These are phyloP conservation scores for Inga laurina DNA, from an alignment of 306 rosid species.

Conservation along the genomic window DNA sequence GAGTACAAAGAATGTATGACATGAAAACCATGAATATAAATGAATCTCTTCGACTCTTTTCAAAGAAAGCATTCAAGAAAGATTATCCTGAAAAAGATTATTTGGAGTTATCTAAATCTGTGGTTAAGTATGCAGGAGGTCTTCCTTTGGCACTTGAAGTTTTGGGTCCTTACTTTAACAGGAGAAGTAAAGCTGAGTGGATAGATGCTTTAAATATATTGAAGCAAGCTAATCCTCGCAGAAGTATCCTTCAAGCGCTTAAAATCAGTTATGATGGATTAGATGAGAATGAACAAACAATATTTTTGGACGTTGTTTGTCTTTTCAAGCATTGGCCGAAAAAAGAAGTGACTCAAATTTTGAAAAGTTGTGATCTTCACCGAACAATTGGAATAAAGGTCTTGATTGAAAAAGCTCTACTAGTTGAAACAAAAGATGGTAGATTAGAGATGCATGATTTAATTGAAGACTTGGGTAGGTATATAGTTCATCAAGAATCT, in stretches of 20 bases:
- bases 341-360: not conserved
- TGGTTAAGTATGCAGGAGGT: not conserved
- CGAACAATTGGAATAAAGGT: not conserved
- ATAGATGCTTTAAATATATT: not conserved
- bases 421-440: not conserved
- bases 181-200: not conserved
- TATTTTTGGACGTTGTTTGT: not conserved
- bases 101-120: not conserved
- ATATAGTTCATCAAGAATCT: not conserved
- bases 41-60: not conserved
- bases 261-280: not conserved
- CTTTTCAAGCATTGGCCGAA: not conserved
- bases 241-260: not conserved
- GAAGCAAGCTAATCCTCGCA: no score
- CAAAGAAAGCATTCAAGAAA: not conserved
- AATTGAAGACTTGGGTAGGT: not conserved
- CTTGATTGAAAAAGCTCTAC: not conserved
- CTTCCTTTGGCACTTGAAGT: not conserved
- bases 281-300: not conserved
- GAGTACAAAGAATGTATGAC: not conserved
- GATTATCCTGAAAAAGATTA: not conserved
- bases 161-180: not conserved
- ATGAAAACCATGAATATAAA: not conserved
- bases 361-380: not conserved
- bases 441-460: not conserved